phyloP scores from a whole-genome alignment of 257 asterid species.

The Gentiana dahurica region DNA sequence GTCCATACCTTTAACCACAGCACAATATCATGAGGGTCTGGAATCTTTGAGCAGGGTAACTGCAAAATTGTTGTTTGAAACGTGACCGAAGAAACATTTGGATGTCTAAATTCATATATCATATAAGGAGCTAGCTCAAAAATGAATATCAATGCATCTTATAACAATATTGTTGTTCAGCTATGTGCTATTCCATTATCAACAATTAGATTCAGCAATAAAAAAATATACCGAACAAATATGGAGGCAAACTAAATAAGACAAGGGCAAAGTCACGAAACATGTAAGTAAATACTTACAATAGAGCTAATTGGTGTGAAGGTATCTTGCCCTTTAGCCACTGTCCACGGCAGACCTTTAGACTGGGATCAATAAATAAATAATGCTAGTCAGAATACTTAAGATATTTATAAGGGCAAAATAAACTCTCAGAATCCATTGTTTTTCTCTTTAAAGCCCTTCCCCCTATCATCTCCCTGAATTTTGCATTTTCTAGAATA shows the following conservation, averaged over 20 bases:
- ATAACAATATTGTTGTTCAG: not conserved
- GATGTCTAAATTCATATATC: not conserved
- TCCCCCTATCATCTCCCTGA: too few species aligned
- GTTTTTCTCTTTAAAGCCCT: not conserved
- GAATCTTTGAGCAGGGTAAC: constrained; percentile 64
- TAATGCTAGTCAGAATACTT: constrained; percentile 7
- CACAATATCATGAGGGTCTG: constrained; percentile 81
- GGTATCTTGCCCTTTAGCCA: constrained; percentile 97
- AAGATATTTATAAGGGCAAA: not conserved
- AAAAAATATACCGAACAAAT: not conserved
- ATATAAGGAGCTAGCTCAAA: not conserved
- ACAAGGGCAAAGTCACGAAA: not conserved
- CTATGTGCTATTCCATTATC: too few species aligned
- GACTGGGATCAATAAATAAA: constrained; percentile 39
- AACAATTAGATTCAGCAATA: not conserved
- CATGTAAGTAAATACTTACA: constrained; percentile 37
- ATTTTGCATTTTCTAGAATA: too few species aligned
- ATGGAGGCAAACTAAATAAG: not conserved
- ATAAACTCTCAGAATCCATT: not conserved
- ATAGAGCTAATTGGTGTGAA: constrained; percentile 94
- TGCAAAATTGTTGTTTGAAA: constrained; percentile 17
- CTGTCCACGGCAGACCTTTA: constrained; percentile 98
- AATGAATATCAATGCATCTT: not conserved
- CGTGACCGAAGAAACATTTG: constrained; percentile 1
- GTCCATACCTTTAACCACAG: constrained; percentile 78